phyloP scores from a whole-genome alignment of 257 asterid species.

The Solanum sejunctum region DNA sequence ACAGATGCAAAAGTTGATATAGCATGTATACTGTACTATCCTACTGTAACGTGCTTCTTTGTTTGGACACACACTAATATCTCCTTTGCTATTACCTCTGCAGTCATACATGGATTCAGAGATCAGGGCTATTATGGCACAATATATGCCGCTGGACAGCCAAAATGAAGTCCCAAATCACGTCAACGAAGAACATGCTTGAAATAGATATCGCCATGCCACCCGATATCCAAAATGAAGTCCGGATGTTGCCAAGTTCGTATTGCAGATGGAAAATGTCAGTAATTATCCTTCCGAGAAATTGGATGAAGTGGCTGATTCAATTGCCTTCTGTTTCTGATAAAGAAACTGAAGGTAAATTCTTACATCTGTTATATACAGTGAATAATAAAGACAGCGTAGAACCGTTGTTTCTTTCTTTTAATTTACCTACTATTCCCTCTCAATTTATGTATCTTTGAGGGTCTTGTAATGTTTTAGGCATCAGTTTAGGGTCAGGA shows the following conservation, averaged over 20 bases:
- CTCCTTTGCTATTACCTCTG: slow-evolving; percentile 1
- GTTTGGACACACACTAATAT: neutral
- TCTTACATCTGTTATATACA: slow-evolving; percentile 1
- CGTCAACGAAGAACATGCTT: slow-evolving; percentile 39
- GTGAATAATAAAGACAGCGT: neutral
- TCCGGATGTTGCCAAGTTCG: neutral
- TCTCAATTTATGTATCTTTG: neutral
- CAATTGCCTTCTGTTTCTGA: neutral
- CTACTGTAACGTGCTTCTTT: neutral
- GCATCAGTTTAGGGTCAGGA: neutral
- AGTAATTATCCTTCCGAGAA: neutral
- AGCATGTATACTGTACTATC: neutral
- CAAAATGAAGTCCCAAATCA: slow-evolving; percentile 68
- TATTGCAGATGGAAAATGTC: neutral
- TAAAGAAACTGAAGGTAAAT: slow-evolving; percentile 8
- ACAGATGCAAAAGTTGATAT: neutral
- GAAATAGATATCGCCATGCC: slow-evolving; percentile 8
- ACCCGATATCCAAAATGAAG: neutral
- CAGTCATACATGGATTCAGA: slow-evolving; percentile 94
- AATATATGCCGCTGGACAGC: slow-evolving; percentile 86
- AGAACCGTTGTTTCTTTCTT: neutral
- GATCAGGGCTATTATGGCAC: slow-evolving; percentile 94
- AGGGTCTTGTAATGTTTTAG: neutral
- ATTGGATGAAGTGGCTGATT: neutral
- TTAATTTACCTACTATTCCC: neutral